phyloP scores from a whole-genome alignment of 2,329 filamentous ascomycete genomes.

The Rachicladosporium sp. region DNA sequence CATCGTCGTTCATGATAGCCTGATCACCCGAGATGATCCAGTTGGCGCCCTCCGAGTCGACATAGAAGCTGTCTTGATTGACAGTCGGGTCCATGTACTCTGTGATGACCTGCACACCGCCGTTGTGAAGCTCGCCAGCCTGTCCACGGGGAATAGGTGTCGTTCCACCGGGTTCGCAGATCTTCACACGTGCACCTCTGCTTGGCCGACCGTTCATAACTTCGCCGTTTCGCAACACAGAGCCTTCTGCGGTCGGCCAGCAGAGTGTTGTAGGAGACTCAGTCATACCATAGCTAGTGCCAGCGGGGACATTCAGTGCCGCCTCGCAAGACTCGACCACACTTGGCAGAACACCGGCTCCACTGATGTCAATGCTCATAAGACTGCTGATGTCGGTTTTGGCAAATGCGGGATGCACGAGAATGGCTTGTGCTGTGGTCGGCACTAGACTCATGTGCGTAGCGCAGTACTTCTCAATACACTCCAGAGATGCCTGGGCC shows the following conservation, averaged over 20 bases:
- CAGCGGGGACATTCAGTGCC: constrained; percentile 18
- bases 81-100: constrained; percentile 21
- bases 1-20: constrained; percentile 36
- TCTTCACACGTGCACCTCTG: constrained; percentile 27
- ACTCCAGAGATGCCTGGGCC: constrained; percentile 21
- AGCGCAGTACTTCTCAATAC: constrained; percentile 20
- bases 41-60: constrained; percentile 28
- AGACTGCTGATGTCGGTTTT: constrained; percentile 19
- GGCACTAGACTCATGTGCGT: constrained; percentile 24
- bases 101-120: constrained; percentile 18
- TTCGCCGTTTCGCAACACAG: constrained; percentile 22
- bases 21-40: constrained; percentile 58
- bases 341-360: constrained; percentile 25
- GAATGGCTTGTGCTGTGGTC: constrained; percentile 22
- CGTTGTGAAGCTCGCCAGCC: constrained; percentile 21
- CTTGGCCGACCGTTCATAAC: constrained; percentile 32
- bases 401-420: constrained; percentile 19
- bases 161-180: constrained; percentile 18
- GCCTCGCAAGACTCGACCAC: constrained; percentile 18
- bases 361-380: constrained; percentile 21
- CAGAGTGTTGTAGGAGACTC: constrained; percentile 32
- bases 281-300: constrained; percentile 33
- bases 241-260: constrained; percentile 24
- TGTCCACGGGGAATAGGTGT: constrained; percentile 17
- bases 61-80: constrained; percentile 17